These are phyloP conservation scores for Verticillium isaacii DNA, from an alignment of 2,329 filamentous ascomycete species.

Conservation along the genomic window DNA sequence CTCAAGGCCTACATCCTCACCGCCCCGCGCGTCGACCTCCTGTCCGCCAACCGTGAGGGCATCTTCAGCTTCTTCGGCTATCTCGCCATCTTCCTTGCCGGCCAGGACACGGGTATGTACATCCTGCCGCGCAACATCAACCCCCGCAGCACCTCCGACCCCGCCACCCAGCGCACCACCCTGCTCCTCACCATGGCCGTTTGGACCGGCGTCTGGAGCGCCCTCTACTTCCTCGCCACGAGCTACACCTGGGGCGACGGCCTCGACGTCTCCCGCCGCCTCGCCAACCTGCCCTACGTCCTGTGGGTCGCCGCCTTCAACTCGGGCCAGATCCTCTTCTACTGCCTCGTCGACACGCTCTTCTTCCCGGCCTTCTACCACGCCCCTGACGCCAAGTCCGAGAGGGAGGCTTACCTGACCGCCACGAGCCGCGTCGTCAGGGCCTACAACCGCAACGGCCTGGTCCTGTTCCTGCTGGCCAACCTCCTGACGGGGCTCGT, in stretches of 20 bases:
- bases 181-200: constrained; percentile 59
- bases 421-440: constrained; percentile 79
- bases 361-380: constrained; percentile 72
- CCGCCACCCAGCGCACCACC: constrained; percentile 44
- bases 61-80: constrained; percentile 95
- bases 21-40: constrained; percentile 69
- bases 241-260: constrained; percentile 66
- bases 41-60: constrained; percentile 91
- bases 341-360: constrained; percentile 70
- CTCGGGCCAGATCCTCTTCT: constrained; percentile 72
- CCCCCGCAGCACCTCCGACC: constrained; percentile 34
- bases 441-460: constrained; percentile 83
- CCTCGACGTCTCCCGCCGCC: constrained; percentile 74
- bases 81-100: constrained; percentile 87
- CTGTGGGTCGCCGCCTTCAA: constrained; percentile 94
- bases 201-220: constrained; percentile 64
- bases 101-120: constrained; percentile 76
- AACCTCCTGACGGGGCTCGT: constrained; percentile 87
- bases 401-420: constrained; percentile 58
- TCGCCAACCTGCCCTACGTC: constrained; percentile 92
- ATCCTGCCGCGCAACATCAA: constrained; percentile 61
- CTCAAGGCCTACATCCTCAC: constrained; percentile 80
- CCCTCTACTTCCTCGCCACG: constrained; percentile 65
- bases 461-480: constrained; percentile 79
- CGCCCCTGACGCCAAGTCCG: constrained; percentile 47